Percentiles rank a stretch among this genome's conserved stretches.
Conservation (phyloP, 2,329 filamentous ascomycete species). For the Aspergillus amoenus region DNA sequence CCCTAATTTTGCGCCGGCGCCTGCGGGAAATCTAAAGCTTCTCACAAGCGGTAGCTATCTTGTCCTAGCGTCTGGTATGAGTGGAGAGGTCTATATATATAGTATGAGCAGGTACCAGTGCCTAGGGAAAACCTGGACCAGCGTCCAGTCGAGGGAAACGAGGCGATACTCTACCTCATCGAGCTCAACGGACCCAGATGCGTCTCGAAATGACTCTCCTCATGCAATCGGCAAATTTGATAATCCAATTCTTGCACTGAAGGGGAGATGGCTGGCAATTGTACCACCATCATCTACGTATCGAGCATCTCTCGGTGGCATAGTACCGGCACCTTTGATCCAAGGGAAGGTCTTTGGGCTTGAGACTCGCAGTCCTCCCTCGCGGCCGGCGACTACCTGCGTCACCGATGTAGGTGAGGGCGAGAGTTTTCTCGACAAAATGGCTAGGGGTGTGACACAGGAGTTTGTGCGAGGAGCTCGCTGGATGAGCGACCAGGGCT, state of each 20-base stretch:
- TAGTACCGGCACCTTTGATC: constrained; percentile 37
- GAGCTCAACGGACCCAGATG: constrained; percentile 45
- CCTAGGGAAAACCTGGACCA: constrained; percentile 89
- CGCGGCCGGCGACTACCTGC: constrained; percentile 44
- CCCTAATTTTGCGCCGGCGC: constrained; percentile 66
- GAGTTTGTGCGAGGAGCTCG: constrained; percentile 49
- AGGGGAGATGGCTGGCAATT: constrained; percentile 49
- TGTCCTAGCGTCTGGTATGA: constrained; percentile 73
- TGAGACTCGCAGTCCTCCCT: constrained; percentile 43
- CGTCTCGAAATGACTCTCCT: constrained; percentile 40
- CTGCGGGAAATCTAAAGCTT: constrained; percentile 71
- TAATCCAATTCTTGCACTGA: constrained; percentile 43
- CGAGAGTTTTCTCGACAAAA: constrained; percentile 48
- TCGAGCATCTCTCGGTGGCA: constrained; percentile 40
- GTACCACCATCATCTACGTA: constrained; percentile 43
- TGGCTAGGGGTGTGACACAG: constrained; percentile 51
- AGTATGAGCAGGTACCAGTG: constrained; percentile 57
- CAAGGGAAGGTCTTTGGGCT: constrained; percentile 41
- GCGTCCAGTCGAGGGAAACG: constrained; percentile 59
- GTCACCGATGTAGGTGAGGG: constrained; percentile 48
- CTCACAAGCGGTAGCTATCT: constrained; percentile 71
- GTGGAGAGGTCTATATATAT: constrained; percentile 87
- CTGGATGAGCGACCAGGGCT: constrained; percentile 51
- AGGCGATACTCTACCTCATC: constrained; percentile 49
- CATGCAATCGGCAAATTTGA: constrained; percentile 29